Evolutionary conservation across 2,329 filamentous ascomycete genomes (phyloP).

Genomic region (Ophiostoma montium): DNA sequence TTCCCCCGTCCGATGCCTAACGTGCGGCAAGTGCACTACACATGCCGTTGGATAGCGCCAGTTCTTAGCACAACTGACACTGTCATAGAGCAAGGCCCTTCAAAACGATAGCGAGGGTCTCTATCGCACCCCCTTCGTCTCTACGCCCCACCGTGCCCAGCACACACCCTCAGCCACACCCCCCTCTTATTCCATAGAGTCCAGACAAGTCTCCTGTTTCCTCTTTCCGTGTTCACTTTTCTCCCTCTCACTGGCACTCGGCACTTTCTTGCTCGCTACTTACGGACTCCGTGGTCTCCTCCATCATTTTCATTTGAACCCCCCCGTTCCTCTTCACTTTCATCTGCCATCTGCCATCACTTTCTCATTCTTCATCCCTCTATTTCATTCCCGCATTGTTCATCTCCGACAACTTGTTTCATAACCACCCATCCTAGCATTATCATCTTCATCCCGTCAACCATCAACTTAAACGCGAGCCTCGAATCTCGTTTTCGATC

Average conservation of each 20-base stretch:
- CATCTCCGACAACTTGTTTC: conserved; percentile 1
- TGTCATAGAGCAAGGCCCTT: too few relatives aligned
- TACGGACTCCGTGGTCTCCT: neutral
- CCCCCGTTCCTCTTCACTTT: neutral
- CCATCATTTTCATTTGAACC: neutral
- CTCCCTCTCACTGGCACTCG: neutral
- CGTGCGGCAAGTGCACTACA: too few relatives aligned
- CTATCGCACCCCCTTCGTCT: neutral
- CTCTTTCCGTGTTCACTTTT: neutral
- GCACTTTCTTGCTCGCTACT: neutral
- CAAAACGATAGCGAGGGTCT: too few relatives aligned
- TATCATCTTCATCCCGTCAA: neutral
- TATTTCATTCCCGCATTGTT: neutral
- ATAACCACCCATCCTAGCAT: neutral
- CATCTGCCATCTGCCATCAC: neutral
- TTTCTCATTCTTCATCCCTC: neutral
- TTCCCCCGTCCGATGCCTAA: too few relatives aligned
- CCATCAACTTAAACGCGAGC: neutral
- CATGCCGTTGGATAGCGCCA: too few relatives aligned
- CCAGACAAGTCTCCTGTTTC: conserved; percentile 9
- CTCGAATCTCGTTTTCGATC: neutral
- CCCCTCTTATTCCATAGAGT: conserved; percentile 1
- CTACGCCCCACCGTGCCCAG: neutral
- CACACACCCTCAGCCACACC: conserved; percentile 8
- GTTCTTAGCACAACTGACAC: too few relatives aligned